phyloP scores from a whole-genome alignment of 768 basidiomycete species.

The Russula griseocarnosa region DNA sequence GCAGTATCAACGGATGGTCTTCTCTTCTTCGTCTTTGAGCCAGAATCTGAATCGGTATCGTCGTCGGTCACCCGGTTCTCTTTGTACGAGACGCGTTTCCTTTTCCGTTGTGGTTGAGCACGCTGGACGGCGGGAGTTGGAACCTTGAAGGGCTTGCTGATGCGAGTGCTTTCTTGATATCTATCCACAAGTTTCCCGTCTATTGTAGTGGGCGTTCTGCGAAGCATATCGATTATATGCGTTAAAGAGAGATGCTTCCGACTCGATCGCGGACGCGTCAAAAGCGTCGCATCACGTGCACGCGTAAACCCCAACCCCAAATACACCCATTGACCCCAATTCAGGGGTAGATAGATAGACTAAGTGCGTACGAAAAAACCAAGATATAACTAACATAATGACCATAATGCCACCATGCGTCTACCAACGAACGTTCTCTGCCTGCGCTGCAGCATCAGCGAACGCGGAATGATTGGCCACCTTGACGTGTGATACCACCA shows the following conservation, averaged over 20 bases:
- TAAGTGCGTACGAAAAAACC: background rate
- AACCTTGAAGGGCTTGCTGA: conserved; percentile 79
- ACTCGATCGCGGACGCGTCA: conserved; percentile 1
- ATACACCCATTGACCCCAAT: background rate
- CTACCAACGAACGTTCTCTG: conserved; percentile 42
- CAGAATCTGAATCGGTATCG: conserved; percentile 55
- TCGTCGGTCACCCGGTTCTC: conserved; percentile 51
- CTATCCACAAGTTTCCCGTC: conserved; percentile 67
- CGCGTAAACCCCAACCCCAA: background rate
- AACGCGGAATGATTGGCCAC: conserved; percentile 23
- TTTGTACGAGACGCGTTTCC: conserved; percentile 86
- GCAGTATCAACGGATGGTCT: conserved; percentile 58
- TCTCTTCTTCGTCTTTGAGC: conserved; percentile 55
- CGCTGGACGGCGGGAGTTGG: conserved; percentile 54
- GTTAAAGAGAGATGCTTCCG: background rate
- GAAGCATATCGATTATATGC: conserved; percentile 48
- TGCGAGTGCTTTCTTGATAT: conserved; percentile 64
- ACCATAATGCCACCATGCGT: conserved; percentile 12
- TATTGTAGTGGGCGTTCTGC: conserved; percentile 60
- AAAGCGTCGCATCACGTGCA: conserved; percentile 19
- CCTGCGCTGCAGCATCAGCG: conserved; percentile 33
- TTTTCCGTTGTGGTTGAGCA: conserved; percentile 68
- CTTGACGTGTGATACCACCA: conserved; percentile 29
- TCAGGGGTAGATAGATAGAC: background rate
- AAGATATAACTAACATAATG: background rate